These are phyloP conservation scores for Otatea glauca DNA, from an alignment of 176 grass and related monocot genomes.

Conservation along the genomic window DNA sequence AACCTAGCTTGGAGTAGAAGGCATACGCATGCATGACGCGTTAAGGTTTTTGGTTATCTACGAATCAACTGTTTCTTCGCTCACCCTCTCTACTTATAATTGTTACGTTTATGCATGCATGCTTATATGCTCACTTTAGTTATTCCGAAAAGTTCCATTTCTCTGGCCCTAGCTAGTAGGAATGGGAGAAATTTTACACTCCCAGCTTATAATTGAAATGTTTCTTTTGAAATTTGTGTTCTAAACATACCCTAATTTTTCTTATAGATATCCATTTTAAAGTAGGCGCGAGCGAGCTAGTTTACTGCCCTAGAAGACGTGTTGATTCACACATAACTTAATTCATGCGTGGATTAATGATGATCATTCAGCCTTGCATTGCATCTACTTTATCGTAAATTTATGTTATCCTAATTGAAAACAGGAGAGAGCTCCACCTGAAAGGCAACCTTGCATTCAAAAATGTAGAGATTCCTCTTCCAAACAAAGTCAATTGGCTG, in stretches of 20 bases:
- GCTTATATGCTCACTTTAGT: background rate
- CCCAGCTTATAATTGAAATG: no score
- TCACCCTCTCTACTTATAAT: background rate
- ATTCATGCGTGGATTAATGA: no score
- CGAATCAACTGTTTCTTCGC: background rate
- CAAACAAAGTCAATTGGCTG: conserved; percentile 30
- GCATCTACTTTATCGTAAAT: background rate
- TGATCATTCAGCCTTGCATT: background rate
- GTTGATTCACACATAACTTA: background rate
- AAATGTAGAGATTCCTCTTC: conserved; percentile 6
- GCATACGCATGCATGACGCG: background rate
- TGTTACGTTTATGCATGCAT: background rate
- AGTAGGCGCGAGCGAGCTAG: background rate
- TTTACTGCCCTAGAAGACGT: background rate
- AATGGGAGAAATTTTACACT: no score
- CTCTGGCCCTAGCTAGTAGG: no score
- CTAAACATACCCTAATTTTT: no score
- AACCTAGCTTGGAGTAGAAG: background rate
- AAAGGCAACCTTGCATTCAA: conserved; percentile 33
- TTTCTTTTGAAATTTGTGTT: no score
- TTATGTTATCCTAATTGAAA: conserved; percentile 26
- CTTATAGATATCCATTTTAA: background rate
- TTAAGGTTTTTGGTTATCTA: background rate
- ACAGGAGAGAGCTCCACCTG: conserved; percentile 32
- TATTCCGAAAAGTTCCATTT: no score